These are phyloP conservation scores for Bocquillonia castaneifolia DNA, from an alignment of 441 rosid genomes.

Conservation along the genomic window DNA sequence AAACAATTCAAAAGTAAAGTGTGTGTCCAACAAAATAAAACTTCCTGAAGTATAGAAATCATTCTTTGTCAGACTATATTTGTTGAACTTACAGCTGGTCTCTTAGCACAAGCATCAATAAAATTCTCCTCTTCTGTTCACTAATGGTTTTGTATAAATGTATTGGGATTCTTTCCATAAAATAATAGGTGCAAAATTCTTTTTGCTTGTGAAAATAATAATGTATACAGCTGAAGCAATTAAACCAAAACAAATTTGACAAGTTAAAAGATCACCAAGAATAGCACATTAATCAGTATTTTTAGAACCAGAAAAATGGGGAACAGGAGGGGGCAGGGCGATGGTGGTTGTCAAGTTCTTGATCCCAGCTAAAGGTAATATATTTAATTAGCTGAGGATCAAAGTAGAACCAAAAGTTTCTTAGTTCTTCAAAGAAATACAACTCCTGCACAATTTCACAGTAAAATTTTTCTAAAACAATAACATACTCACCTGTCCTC, in stretches of 20 bases:
- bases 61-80: not conserved
- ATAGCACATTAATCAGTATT: not conserved
- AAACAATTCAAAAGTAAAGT: not conserved
- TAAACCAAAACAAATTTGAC: not conserved
- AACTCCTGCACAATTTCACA: not conserved
- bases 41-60: not conserved
- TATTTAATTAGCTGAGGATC: not conserved
- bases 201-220: not conserved
- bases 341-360: not conserved
- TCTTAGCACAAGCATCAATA: not conserved
- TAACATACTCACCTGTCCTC: constrained; percentile 64
- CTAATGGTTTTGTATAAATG: not conserved
- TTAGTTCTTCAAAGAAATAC: not conserved
- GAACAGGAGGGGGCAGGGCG: not conserved
- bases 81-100: not conserved
- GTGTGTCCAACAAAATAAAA: not conserved
- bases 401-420: not conserved
- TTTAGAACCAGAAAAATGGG: not conserved
- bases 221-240: not conserved
- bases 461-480: not conserved
- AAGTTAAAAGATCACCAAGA: not conserved
- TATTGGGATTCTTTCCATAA: not conserved
- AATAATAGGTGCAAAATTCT: not conserved
- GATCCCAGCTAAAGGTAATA: not conserved
- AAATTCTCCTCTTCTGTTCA: not conserved